A percentile compares a stretch with the other conserved stretches of the same genome.
Conservation (phyloP, 768 basidiomycete genomes). For the Mrakia frigida region DNA sequence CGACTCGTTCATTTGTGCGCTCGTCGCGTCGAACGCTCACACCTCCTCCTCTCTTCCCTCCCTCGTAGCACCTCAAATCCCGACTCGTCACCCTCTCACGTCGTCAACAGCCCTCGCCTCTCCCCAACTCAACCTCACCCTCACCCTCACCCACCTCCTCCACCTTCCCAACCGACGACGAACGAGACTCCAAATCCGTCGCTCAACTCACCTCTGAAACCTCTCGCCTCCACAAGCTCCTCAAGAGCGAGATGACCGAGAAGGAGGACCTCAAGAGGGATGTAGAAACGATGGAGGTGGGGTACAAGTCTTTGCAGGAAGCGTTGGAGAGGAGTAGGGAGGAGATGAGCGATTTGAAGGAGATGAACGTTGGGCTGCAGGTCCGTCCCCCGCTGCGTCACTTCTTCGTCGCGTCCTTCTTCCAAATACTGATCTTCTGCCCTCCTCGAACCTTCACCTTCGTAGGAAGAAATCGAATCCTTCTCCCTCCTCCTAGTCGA, state of each 20-base stretch:
- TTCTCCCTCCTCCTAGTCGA: conserved; percentile 91
- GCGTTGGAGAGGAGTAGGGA: conserved; percentile 77
- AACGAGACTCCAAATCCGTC: not conserved
- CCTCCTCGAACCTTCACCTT: not conserved
- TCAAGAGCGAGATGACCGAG: conserved; percentile 54
- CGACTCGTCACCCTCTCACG: conserved; percentile 44
- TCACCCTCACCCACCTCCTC: conserved; percentile 62
- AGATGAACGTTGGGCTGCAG: conserved; percentile 78
- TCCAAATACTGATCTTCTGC: not conserved
- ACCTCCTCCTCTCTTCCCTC: not conserved
- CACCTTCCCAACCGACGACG: conserved; percentile 42
- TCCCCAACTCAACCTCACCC: conserved; percentile 45
- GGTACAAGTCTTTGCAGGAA: conserved; percentile 73
- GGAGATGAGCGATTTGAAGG: conserved; percentile 78
- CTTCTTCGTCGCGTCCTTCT: not conserved
- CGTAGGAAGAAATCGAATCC: conserved; percentile 84
- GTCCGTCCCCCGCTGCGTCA: conserved; percentile 22
- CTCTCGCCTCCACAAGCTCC: not conserved
- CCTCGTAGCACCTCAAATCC: conserved; percentile 70
- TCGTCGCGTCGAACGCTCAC: too few relatives aligned
- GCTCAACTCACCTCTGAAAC: not conserved
- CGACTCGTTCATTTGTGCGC: not conserved
- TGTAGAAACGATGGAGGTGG: conserved; percentile 77
- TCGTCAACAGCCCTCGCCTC: not conserved
- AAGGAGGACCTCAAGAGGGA: conserved; percentile 69